Evolutionary conservation across 306 rosid genomes (phyloP), one percentile per base, ranked within the genome.

Genomic region (Corylus americana): DNA sequence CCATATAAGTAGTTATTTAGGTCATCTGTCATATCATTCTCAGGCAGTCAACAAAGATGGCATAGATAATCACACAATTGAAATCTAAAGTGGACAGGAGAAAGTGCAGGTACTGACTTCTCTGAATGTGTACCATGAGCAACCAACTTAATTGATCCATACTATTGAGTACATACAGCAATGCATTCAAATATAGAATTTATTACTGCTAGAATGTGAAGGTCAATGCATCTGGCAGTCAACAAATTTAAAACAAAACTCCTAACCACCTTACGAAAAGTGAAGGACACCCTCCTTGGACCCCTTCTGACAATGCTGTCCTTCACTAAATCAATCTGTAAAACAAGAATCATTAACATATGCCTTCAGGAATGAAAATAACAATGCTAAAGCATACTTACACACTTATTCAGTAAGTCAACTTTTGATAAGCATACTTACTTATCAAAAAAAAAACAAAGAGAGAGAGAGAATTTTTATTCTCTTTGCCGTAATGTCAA

Each of bases 221-320:
- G 22, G 70, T 64, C 11, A 64, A 17, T 55, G 62, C 45, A 55
- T 48, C 14, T 58, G 77, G 78, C 17, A 63, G 75, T 76, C 8
- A 42, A 76, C 4, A 49, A 54, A 57, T 58, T 25, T 55, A 59
- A 61, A 73, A 61, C 2, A n/a, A 50, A 78, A 75, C 45, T 79
- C 71, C 12, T 57, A 79, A 87, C 57, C 54, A 94, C 98, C 96
- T 92, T 91, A 44, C 97, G 91, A 1, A 94, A 27, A 11, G 97
- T 94, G 81, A 94, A 91, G 83, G 97, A 92, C 70, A 94, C 96
- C 85, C 98, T 89, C 87, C 98, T 91, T 44, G 90, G 81, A 68
- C 87, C 92, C 77, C 97, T 88, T 84, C 85, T 85, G 77, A 94
- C 87, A 75, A 85, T 69, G 76, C 35, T 87, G 74, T 66, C 89